Evolutionary conservation across 2,329 filamentous ascomycete genomes (phyloP).

Genomic region (Aspergillus sp.): DNA sequence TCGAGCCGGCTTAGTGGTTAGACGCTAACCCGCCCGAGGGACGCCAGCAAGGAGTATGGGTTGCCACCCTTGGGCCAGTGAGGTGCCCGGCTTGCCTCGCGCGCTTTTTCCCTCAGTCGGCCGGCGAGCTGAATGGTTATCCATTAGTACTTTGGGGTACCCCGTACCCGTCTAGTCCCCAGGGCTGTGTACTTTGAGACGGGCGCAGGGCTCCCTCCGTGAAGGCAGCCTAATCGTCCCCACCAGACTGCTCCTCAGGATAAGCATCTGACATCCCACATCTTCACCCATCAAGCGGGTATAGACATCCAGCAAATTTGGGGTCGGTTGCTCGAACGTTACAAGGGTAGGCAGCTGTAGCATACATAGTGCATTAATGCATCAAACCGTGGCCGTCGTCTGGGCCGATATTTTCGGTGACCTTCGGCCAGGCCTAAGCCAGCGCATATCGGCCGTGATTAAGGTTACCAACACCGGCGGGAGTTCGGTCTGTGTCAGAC

Average conservation of each 20-base stretch:
- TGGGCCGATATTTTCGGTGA: slow-evolving; percentile 1
- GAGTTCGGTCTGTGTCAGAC: not conserved
- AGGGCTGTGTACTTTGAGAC: not conserved
- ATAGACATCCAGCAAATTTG: not conserved
- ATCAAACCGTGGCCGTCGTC: not conserved
- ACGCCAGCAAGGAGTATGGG: not conserved
- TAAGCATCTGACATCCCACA: not conserved
- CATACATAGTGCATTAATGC: not conserved
- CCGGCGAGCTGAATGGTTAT: not conserved
- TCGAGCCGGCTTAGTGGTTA: not conserved
- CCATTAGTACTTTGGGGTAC: not conserved
- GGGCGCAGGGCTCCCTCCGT: not conserved
- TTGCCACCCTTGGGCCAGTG: not conserved
- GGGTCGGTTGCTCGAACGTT: not conserved
- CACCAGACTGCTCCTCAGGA: not conserved
- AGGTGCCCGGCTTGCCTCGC: not conserved
- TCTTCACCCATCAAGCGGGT: not conserved
- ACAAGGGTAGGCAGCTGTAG: not conserved
- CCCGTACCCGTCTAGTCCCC: not conserved
- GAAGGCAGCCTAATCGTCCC: not conserved
- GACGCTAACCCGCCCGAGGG: not conserved
- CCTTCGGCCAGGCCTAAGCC: slow-evolving; percentile 1
- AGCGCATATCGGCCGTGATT: not conserved
- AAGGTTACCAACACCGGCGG: slow-evolving; percentile 3
- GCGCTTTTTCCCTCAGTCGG: not conserved